Evolutionary conservation across 768 basidiomycete genomes (phyloP).

Genomic region (Collybia sordida): DNA sequence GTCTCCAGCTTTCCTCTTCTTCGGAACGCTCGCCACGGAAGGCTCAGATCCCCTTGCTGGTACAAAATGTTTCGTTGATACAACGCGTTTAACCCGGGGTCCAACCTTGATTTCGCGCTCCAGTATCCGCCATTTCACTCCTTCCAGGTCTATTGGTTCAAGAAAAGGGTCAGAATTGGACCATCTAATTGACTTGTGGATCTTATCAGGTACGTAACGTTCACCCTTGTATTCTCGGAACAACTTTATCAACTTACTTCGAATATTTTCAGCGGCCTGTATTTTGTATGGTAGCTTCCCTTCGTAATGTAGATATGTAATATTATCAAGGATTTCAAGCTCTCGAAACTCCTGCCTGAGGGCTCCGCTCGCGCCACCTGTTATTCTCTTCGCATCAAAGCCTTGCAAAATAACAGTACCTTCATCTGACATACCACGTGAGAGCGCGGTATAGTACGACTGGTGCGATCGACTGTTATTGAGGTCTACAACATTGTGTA

Average conservation of each 20-base stretch:
- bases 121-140: too few species aligned
- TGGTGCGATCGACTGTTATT: conserved; percentile 1
- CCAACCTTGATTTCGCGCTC: too few species aligned
- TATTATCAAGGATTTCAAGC: conserved; percentile 33
- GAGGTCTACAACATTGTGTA: conserved; percentile 26
- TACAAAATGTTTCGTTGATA: too few species aligned
- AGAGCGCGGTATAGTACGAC: not conserved
- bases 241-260: conserved; percentile 8
- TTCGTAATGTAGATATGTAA: conserved; percentile 25
- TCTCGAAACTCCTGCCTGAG: conserved; percentile 32
- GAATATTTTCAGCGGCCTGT: conserved; percentile 5
- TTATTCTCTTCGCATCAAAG: conserved; percentile 21
- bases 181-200: conserved; percentile 7
- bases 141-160: not conserved
- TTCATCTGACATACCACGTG: conserved; percentile 10
- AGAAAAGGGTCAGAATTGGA: conserved; percentile 6
- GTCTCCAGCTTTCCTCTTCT: too few species aligned
- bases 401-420: conserved; percentile 29
- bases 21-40: too few species aligned
- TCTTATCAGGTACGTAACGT: conserved; percentile 7
- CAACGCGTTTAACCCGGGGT: too few species aligned
- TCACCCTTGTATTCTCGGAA: conserved; percentile 7
- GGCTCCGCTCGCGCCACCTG: conserved; percentile 19
- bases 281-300: conserved; percentile 11
- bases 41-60: too few species aligned